Evolutionary conservation across 129 eudicot species (phyloP).

Genomic region (Escallonia rubra): DNA sequence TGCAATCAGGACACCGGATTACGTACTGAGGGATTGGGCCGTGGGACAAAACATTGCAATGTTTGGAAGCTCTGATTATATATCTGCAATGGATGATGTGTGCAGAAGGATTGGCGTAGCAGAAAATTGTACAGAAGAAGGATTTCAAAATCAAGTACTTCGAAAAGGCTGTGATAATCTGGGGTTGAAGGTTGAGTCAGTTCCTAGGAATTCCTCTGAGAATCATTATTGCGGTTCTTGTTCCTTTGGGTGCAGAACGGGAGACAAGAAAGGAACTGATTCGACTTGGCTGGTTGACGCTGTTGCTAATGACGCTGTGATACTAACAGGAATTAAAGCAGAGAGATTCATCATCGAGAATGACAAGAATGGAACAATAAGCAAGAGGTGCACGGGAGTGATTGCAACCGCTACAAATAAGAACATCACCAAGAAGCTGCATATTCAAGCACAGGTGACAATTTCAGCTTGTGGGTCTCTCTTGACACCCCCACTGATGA

Average conservation of each 20-base stretch:
- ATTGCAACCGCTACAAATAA: conserved; percentile 33
- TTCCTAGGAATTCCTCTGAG: conserved; percentile 68
- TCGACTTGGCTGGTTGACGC: conserved; percentile 95
- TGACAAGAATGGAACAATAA: conserved; percentile 2
- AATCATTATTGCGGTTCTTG: conserved; percentile 84
- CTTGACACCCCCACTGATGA: conserved; percentile 67
- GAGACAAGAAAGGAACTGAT: conserved; percentile 78
- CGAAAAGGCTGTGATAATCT: conserved; percentile 73
- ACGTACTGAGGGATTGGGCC: conserved; percentile 64
- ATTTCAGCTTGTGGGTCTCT: conserved; percentile 79
- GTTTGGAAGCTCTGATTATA: conserved; percentile 53
- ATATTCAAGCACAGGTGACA: conserved; percentile 47
- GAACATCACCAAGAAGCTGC: conserved; percentile 46
- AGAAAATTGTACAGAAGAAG: conserved; percentile 39
- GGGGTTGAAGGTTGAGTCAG: conserved; percentile 44
- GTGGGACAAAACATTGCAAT: conserved; percentile 45
- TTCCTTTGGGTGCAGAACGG: conserved; percentile 69
- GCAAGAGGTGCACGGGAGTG: conserved; percentile 61
- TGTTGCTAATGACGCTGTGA: conserved; percentile 47
- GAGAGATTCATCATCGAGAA: conserved; percentile 42
- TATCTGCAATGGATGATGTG: conserved; percentile 70
- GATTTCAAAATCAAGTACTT: conserved; percentile 65
- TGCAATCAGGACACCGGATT: conserved; percentile 62
- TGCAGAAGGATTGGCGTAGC: conserved; percentile 72
- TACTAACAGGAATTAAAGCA: conserved; percentile 77